Conservation (phyloP, 805 yeast genomes). For the Teunomyces cretensis region DNA sequence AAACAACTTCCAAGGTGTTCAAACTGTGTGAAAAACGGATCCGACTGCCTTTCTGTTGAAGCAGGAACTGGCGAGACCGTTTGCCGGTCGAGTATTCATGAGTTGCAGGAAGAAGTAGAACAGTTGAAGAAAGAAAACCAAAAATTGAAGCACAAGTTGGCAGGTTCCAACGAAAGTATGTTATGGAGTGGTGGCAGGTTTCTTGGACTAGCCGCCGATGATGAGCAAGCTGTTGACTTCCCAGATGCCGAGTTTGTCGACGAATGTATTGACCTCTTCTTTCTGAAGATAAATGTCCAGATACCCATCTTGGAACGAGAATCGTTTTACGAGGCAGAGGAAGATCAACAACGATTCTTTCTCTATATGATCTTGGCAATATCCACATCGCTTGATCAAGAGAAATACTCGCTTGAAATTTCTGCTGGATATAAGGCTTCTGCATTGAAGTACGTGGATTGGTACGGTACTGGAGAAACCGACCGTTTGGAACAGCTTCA, state of each 20-base stretch:
- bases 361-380: slow-evolving; percentile 1
- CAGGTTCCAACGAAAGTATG: neutral
- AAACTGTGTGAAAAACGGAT: neutral
- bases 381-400: neutral
- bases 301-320: neutral
- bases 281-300: neutral
- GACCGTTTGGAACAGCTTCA: neutral
- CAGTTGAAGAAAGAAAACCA: neutral
- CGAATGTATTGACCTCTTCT: neutral
- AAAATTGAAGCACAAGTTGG: neutral
- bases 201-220: neutral
- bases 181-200: neutral
- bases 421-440: neutral
- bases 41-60: neutral
- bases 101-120: neutral
- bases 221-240: neutral
- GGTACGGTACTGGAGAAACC: neutral
- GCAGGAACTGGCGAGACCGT: neutral
- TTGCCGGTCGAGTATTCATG: neutral
- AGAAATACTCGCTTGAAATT: neutral
- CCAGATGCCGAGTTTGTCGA: neutral
- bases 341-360: neutral
- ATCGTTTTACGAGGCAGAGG: neutral
- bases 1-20: neutral
- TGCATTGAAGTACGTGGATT: neutral